Percentiles rank a stretch among this genome's conserved stretches.
Conservation (phyloP, 495 filamentous ascomycete genomes). For the Hypoxylon perforatum region DNA sequence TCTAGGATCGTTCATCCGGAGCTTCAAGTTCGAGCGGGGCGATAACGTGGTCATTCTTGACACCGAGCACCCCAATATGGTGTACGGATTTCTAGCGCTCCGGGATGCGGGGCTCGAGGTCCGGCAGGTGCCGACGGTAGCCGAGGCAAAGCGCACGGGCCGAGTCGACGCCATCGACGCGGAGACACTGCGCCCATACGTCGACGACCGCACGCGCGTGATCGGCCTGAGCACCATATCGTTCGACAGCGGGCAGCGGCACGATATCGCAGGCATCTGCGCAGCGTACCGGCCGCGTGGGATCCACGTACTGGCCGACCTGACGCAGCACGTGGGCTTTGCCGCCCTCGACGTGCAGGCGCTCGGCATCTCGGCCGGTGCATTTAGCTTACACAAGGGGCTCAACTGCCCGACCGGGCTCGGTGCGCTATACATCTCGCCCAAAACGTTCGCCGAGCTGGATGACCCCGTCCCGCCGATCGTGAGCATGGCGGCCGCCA, state of each 20-base stretch:
- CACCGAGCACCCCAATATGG: slow-evolving; percentile 36
- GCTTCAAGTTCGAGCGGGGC: slow-evolving; percentile 15
- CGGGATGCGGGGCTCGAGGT: slow-evolving; percentile 31
- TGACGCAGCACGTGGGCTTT: slow-evolving; percentile 41
- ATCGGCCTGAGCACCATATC: slow-evolving; percentile 35
- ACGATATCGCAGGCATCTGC: slow-evolving; percentile 34
- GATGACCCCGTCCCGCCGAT: slow-evolving; percentile 33
- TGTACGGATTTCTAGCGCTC: slow-evolving; percentile 32
- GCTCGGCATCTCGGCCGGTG: slow-evolving; percentile 35
- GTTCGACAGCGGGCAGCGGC: slow-evolving; percentile 32
- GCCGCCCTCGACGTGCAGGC: slow-evolving; percentile 28
- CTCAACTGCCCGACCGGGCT: slow-evolving; percentile 37
- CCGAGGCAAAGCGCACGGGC: slow-evolving; percentile 10
- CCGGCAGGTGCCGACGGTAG: slow-evolving; percentile 26
- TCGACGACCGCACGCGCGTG: slow-evolving; percentile 34
- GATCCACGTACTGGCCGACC: slow-evolving; percentile 34
- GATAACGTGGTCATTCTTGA: slow-evolving; percentile 41
- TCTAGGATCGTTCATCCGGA: slow-evolving; percentile 30
- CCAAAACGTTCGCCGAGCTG: slow-evolving; percentile 14
- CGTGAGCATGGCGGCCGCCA: slow-evolving; percentile 25
- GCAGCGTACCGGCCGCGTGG: slow-evolving; percentile 26
- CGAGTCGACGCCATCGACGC: slow-evolving; percentile 12
- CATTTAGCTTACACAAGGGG: slow-evolving; percentile 41
- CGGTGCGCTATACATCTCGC: slow-evolving; percentile 37
- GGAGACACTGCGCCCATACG: slow-evolving; percentile 29